Base-by-base conservation (phyloP, 2,329 filamentous ascomycete genomes). In the Botrytis aclada region DNA sequence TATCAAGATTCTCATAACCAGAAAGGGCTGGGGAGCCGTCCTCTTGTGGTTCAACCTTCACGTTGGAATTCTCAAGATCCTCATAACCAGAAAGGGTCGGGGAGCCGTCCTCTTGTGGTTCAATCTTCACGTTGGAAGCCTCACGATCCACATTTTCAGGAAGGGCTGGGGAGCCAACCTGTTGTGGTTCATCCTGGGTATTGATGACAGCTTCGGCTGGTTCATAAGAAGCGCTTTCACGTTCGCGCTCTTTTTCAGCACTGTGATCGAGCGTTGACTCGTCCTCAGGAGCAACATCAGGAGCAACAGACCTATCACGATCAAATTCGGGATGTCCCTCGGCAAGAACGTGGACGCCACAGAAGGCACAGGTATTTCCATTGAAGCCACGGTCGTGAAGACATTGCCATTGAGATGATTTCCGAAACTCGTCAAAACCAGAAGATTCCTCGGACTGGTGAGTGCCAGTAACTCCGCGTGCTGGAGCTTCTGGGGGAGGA, bases 221-320 rank as follows among this genome's bases (percentile, higher is more conserved):
- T n/a, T 56, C 51, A 29, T 56, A 32, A 56, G 51, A 32, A 56
- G 14, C 12, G 51, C n/a, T 29, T 4, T 29, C 51, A 56, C 3
- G 6, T 1, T 56, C 0, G 51, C 12, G 14, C n/a, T 56, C 51
- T 29, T 18, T 8, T 39, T n/a, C 34, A n/a, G n/a, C 47, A 51
- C 4, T n/a, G 25, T 1, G 14, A 51, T 2, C 2, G 1, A 4
- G 10, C 12, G 4, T 9, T 51, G 4, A 5, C 4, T 25, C 25
- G 12, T 5, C 9, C 6, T 4, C 4, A 18, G n/a, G 14, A 29
- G 51, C 2, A 54, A 54, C n/a, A 14, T 4, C 4, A 18, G n/a
- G 14, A 29, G 51, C 2, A 54, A 54, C n/a, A 14, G 51, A 54
- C 18, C 51, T 54, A 18, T 54, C 51, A 29, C 51, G 51, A 54